Conservation (phyloP, 805 yeast species). For the Clavispora asparagi region DNA sequence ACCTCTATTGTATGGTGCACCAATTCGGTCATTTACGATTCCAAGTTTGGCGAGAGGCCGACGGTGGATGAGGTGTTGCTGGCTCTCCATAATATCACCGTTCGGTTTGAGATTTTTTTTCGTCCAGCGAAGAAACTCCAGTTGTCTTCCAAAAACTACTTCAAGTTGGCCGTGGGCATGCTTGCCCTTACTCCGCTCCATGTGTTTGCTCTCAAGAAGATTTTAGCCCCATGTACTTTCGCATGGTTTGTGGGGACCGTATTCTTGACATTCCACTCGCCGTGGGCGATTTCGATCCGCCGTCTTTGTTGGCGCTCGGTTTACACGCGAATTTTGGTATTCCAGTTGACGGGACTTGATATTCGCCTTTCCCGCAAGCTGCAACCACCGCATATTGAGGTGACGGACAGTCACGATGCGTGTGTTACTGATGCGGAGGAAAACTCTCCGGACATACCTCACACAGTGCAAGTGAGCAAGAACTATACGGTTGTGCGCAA, state of each 20-base stretch:
- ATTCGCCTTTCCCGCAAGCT: constrained; percentile 12
- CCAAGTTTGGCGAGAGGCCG: constrained; percentile 41
- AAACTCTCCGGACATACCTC: constrained; percentile 2
- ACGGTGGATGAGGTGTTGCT: constrained; percentile 50
- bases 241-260: constrained; percentile 35
- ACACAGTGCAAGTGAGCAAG: constrained; percentile 19
- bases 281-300: constrained; percentile 43
- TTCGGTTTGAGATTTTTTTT: constrained; percentile 36
- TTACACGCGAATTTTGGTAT: constrained; percentile 32
- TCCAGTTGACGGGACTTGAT: constrained; percentile 39
- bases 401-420: not conserved
- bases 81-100: constrained; percentile 41
- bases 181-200: constrained; percentile 42
- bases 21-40: constrained; percentile 37
- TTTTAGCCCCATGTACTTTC: constrained; percentile 29
- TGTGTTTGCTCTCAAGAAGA: constrained; percentile 25
- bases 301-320: constrained; percentile 48
- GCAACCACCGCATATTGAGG: constrained; percentile 3
- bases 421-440: constrained; percentile 2
- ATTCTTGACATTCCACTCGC: constrained; percentile 40
- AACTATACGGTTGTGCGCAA: constrained; percentile 38
- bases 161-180: constrained; percentile 26
- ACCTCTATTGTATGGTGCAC: constrained; percentile 43
- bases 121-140: constrained; percentile 33
- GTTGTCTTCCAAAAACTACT: constrained; percentile 20